A percentile compares a stretch with the other conserved stretches of the same genome.
Evolutionary conservation across 2,329 filamentous ascomycete genomes (phyloP).

Genomic region (Cercospora zeina): DNA sequence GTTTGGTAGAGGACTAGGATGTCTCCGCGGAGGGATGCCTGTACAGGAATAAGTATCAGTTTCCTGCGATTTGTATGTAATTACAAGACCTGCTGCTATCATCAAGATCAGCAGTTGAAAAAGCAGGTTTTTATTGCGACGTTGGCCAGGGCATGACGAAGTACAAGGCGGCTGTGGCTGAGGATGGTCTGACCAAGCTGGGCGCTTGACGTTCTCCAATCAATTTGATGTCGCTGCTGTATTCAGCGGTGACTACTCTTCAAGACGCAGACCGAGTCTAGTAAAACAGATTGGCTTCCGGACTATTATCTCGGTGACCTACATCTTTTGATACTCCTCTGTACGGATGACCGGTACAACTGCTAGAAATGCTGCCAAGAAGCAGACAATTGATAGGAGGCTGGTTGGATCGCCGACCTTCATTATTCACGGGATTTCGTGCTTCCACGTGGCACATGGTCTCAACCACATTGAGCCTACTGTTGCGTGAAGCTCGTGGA

Average conservation of each 20-base stretch:
- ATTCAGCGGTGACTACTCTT: neutral
- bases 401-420: neutral
- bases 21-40: neutral
- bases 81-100: neutral
- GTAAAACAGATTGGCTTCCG: neutral
- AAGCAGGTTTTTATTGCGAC: neutral
- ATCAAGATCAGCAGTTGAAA: neutral
- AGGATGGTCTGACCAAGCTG: neutral
- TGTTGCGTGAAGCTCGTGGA: neutral
- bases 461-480: neutral
- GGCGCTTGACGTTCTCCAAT: neutral
- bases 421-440: neutral
- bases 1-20: neutral
- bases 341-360: neutral
- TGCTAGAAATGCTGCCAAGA: neutral
- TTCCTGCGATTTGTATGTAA: neutral
- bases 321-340: neutral
- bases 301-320: neutral
- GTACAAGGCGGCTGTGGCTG: constrained; percentile 3
- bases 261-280: neutral
- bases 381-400: neutral
- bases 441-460: neutral
- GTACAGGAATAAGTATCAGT: neutral
- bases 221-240: neutral
- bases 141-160: neutral